These are phyloP conservation scores for Blastobotrys raffinosifermentans DNA, from an alignment of 1,139 yeast genomes.

Conservation along the genomic window DNA sequence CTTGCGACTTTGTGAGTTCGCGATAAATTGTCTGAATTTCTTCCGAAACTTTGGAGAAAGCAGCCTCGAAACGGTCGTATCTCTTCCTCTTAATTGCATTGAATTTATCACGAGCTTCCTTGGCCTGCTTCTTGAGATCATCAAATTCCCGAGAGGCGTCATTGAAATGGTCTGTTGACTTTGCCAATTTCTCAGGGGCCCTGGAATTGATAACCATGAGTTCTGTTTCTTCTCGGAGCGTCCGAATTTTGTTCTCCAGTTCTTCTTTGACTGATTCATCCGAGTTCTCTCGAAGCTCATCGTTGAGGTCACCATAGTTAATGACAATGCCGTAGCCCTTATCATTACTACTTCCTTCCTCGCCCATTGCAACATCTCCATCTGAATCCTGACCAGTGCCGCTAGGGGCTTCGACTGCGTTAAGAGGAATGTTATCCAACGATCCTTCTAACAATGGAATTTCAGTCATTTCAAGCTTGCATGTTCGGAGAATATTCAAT, in stretches of 20 bases:
- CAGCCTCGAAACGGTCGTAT: conserved; percentile 56
- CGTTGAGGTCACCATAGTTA: conserved; percentile 50
- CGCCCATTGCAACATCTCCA: conserved; percentile 16
- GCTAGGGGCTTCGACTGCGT: conserved; percentile 11
- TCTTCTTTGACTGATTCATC: conserved; percentile 33
- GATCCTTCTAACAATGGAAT: conserved; percentile 62
- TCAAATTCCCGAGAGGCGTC: conserved; percentile 63
- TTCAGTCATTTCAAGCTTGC: conserved; percentile 66
- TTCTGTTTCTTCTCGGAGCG: conserved; percentile 53
- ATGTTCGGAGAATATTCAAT: conserved; percentile 56
- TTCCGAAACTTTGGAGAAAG: conserved; percentile 69
- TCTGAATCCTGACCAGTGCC: conserved; percentile 31
- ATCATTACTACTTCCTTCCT: conserved; percentile 17
- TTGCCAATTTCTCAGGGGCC: conserved; percentile 70
- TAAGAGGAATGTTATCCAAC: conserved; percentile 45
- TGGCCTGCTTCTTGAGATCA: conserved; percentile 56
- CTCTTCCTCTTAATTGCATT: conserved; percentile 56
- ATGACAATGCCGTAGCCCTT: conserved; percentile 46
- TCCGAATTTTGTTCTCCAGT: conserved; percentile 44
- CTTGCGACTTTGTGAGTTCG: conserved; percentile 63
- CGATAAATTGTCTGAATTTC: conserved; percentile 78
- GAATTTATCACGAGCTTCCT: conserved; percentile 50
- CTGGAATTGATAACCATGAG: conserved; percentile 65
- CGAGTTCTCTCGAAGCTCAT: conserved; percentile 35
- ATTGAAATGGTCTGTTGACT: conserved; percentile 56